Evolutionary conservation across 1,284 basidiomycete genomes (phyloP).

Genomic region (Papiliotrema laurentii): DNA sequence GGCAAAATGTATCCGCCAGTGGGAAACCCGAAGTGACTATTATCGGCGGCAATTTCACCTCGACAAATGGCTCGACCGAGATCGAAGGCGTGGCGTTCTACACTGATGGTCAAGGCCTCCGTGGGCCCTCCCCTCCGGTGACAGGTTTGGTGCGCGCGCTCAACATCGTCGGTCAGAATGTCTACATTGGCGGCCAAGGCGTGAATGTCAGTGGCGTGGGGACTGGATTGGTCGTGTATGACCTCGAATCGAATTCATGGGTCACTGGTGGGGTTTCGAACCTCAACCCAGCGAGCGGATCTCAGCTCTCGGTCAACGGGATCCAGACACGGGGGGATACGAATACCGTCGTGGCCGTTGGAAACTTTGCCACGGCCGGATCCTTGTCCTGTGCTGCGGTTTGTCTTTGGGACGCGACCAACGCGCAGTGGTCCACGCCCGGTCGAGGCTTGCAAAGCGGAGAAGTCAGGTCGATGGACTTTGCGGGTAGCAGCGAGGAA

Average conservation of each 20-base stretch:
- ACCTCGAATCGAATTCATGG: conserved; percentile 63
- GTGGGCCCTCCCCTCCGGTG: conserved; percentile 54
- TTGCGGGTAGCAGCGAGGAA: conserved; percentile 65
- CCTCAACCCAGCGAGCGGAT: conserved; percentile 56
- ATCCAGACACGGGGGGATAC: conserved; percentile 64
- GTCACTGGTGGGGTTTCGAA: conserved; percentile 56
- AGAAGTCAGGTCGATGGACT: conserved; percentile 70
- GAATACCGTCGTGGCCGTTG: conserved; percentile 72
- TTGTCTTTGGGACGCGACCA: conserved; percentile 67
- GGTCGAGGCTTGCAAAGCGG: conserved; percentile 74
- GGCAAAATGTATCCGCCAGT: conserved; percentile 70
- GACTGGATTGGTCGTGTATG: conserved; percentile 69
- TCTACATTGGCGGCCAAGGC: conserved; percentile 72
- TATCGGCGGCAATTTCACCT: conserved; percentile 84
- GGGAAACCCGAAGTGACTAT: conserved; percentile 60
- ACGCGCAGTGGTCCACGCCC: conserved; percentile 71
- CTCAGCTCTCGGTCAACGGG: conserved; percentile 62
- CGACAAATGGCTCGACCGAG: conserved; percentile 42
- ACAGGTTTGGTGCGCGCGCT: conserved; percentile 70
- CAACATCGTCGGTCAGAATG: conserved; percentile 58
- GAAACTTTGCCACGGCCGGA: conserved; percentile 77
- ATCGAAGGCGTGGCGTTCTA: conserved; percentile 68
- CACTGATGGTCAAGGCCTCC: conserved; percentile 57
- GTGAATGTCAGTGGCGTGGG: conserved; percentile 46
- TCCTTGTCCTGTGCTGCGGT: conserved; percentile 70